These are phyloP conservation scores for Xylaria sp. DNA, from an alignment of 2,329 filamentous ascomycete species.

Conservation along the genomic window DNA sequence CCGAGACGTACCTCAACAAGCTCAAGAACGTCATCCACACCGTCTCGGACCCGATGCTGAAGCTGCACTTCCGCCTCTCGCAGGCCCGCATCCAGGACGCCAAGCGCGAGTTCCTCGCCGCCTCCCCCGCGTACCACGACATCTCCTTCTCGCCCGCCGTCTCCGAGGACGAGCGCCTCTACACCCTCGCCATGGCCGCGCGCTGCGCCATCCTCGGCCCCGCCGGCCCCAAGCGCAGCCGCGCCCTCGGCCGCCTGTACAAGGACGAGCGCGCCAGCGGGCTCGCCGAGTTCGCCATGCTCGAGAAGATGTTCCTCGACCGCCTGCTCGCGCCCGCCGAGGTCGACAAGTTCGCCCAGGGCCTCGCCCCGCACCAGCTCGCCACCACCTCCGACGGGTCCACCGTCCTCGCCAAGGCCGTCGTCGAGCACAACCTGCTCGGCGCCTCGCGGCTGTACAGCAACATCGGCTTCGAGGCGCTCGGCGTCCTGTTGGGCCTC, in stretches of 20 bases:
- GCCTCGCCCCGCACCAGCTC: constrained; percentile 86
- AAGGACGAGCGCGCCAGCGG: constrained; percentile 87
- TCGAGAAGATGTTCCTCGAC: constrained; percentile 98
- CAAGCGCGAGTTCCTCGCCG: constrained; percentile 88
- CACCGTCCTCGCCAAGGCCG: constrained; percentile 91
- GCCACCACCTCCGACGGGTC: constrained; percentile 90
- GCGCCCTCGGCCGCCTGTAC: constrained; percentile 84
- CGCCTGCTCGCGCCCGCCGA: constrained; percentile 83
- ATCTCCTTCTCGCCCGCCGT: constrained; percentile 82
- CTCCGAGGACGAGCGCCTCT: constrained; percentile 86
- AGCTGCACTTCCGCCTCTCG: constrained; percentile 87
- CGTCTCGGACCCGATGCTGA: constrained; percentile 77
- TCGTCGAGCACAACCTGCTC: constrained; percentile 95
- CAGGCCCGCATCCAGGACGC: constrained; percentile 95
- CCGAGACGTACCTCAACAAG: constrained; percentile 91
- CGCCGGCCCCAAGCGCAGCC: constrained; percentile 85
- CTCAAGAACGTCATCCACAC: constrained; percentile 92
- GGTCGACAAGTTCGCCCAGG: constrained; percentile 84
- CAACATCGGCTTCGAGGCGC: constrained; percentile 79
- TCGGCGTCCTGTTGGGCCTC: constrained; percentile 82
- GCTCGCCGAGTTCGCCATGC: constrained; percentile 83
- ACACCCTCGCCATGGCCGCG: constrained; percentile 86
- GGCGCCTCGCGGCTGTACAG: constrained; percentile 82
- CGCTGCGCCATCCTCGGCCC: constrained; percentile 93
- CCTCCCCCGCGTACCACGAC: constrained; percentile 87